Conservation (phyloP, 192 early-diverging fungal species). For the Thamnidium elegans region DNA sequence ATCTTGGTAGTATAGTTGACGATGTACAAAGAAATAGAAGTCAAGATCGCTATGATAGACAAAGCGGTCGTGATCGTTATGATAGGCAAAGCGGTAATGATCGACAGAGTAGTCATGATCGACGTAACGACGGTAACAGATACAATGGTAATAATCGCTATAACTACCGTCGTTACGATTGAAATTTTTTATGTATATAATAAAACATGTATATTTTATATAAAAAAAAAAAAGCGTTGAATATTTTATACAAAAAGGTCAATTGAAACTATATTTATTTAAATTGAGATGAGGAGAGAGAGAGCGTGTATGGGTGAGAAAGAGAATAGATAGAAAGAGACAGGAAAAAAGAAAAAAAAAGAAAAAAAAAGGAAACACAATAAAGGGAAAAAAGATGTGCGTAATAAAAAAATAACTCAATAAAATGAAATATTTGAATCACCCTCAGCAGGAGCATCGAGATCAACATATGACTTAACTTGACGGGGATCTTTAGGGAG, state of each 20-base stretch:
- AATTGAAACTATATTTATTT: too few species aligned
- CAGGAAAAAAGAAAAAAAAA: neutral
- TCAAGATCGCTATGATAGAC: slow-evolving; percentile 20
- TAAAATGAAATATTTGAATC: slow-evolving; percentile 34
- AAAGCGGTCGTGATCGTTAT: slow-evolving; percentile 7
- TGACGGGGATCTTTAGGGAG: slow-evolving; percentile 64
- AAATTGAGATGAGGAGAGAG: neutral
- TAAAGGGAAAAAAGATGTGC: neutral
- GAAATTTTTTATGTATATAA: too few species aligned
- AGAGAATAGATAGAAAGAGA: neutral
- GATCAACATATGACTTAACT: slow-evolving; percentile 82
- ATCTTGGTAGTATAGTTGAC: neutral
- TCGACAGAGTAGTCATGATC: neutral
- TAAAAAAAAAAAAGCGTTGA: too few species aligned
- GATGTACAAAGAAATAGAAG: neutral
- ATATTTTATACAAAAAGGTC: too few species aligned
- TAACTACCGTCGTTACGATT: too few species aligned
- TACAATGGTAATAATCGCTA: too few species aligned
- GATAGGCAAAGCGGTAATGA: neutral
- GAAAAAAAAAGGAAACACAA: neutral
- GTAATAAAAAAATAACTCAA: neutral
- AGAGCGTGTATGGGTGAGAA: too few species aligned
- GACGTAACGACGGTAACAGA: neutral
- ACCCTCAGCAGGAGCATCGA: slow-evolving; percentile 81
- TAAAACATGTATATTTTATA: too few species aligned